Evolutionary conservation across 495 filamentous ascomycete genomes (phyloP).

Genomic region (Achaetomiella virescens): DNA sequence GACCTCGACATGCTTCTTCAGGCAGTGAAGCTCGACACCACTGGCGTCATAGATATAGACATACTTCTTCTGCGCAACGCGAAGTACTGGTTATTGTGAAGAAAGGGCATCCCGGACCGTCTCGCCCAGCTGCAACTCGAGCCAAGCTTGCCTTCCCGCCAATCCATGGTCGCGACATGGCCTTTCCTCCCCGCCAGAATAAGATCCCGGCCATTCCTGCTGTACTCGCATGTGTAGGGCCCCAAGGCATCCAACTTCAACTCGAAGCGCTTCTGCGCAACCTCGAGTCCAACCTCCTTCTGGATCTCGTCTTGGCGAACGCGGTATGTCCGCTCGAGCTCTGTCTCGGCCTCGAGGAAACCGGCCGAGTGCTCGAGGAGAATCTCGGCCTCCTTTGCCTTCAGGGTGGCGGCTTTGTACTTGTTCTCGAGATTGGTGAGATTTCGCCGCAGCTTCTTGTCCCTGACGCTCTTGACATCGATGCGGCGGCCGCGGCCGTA

Average conservation of each 20-base stretch:
- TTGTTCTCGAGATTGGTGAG: slow-evolving; percentile 70
- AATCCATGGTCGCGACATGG: slow-evolving; percentile 95
- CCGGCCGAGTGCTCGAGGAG: slow-evolving; percentile 81
- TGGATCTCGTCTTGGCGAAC: slow-evolving; percentile 84
- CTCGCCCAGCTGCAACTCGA: slow-evolving; percentile 85
- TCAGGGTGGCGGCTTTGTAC: slow-evolving; percentile 70
- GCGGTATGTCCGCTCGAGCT: slow-evolving; percentile 86
- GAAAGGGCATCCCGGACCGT: slow-evolving; percentile 87
- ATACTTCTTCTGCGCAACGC: slow-evolving; percentile 96
- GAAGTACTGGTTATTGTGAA: slow-evolving; percentile 94
- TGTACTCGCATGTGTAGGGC: slow-evolving; percentile 82
- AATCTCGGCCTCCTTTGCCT: slow-evolving; percentile 92
- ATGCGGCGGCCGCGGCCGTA: slow-evolving; percentile 82
- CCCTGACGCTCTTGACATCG: slow-evolving; percentile 50
- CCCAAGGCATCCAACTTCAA: slow-evolving; percentile 76
- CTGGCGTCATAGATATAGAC: slow-evolving; percentile 84
- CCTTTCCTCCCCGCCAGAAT: slow-evolving; percentile 85
- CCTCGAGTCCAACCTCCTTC: slow-evolving; percentile 66
- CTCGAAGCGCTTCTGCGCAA: slow-evolving; percentile 88
- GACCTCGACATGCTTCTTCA: slow-evolving; percentile 87
- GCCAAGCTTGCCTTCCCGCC: slow-evolving; percentile 82
- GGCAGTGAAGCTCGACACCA: slow-evolving; percentile 85
- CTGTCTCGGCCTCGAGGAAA: slow-evolving; percentile 81
- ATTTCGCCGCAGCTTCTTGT: slow-evolving; percentile 85
- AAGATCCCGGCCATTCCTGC: slow-evolving; percentile 77